Evolutionary conservation across 169 alveolate genomes (phyloP).

Genomic region (Plasmodium relictum): DNA sequence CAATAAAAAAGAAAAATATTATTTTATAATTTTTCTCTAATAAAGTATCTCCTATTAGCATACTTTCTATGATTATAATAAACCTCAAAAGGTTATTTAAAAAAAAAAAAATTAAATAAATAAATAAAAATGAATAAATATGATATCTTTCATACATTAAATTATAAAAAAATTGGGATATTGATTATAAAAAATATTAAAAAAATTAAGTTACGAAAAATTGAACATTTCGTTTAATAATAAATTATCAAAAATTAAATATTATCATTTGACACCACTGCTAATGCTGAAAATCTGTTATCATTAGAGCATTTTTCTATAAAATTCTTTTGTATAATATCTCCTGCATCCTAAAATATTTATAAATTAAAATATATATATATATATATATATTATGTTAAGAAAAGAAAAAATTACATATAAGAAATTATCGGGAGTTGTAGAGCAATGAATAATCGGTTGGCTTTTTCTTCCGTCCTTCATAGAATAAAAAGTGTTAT

Average conservation of each 20-base stretch:
- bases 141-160: not conserved
- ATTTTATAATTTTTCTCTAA: too few relatives aligned
- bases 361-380: not conserved
- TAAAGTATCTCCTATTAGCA: too few relatives aligned
- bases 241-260: slow-evolving; percentile 9
- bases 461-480: slow-evolving; percentile 58
- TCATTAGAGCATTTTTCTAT: slow-evolving; percentile 27
- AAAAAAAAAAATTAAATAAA: not conserved
- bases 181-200: too few relatives aligned
- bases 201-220: too few relatives aligned
- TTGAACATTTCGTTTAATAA: not conserved
- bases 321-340: slow-evolving; percentile 26
- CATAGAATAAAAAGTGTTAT: not conserved
- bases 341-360: slow-evolving; percentile 47
- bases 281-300: slow-evolving; percentile 58
- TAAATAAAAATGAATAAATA: not conserved
- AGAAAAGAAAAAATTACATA: slow-evolving; percentile 27
- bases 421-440: slow-evolving; percentile 16
- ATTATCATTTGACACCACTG: slow-evolving; percentile 18
- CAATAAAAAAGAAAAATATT: too few relatives aligned
- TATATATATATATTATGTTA: not conserved
- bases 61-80: not conserved
- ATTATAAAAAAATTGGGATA: not conserved
- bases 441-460: slow-evolving; percentile 42
- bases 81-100: not conserved